Conservation (phyloP, 768 basidiomycete species). For the Cantharellus cinnabarinus region DNA sequence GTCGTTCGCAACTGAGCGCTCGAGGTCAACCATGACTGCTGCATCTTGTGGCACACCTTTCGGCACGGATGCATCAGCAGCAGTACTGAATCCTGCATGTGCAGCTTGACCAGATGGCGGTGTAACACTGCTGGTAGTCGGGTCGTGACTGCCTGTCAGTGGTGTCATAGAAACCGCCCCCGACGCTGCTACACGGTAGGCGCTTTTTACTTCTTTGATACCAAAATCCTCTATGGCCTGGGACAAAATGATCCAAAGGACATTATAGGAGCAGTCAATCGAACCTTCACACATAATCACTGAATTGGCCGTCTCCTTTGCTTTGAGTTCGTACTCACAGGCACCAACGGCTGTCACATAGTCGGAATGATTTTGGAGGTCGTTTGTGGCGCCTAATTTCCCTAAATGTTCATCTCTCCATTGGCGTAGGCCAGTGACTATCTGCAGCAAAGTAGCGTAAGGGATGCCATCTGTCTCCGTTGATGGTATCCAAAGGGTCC, state of each 20-base stretch:
- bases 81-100: neutral
- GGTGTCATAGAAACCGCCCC: neutral
- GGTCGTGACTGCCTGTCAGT: no score
- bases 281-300: neutral
- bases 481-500: constrained; percentile 59
- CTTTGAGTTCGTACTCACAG: constrained; percentile 20
- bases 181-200: constrained; percentile 11
- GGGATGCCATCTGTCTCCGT: constrained; percentile 64
- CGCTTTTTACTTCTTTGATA: constrained; percentile 47
- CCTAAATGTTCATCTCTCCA: constrained; percentile 65
- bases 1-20: constrained; percentile 62
- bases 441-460: constrained; percentile 34
- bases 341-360: constrained; percentile 60
- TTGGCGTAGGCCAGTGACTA: constrained; percentile 35
- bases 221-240: constrained; percentile 74
- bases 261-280: constrained; percentile 8
- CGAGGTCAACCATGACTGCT: constrained; percentile 33
- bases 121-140: no score
- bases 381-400: constrained; percentile 67
- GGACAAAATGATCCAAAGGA: constrained; percentile 5
- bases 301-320: neutral
- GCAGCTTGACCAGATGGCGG: neutral
- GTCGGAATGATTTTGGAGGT: constrained; percentile 75
- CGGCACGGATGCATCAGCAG: constrained; percentile 14
- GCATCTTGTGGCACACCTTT: constrained; percentile 21